Evolutionary conservation across 1,139 yeast species (phyloP).

Genomic region (Saccharomyces pastorianus): DNA sequence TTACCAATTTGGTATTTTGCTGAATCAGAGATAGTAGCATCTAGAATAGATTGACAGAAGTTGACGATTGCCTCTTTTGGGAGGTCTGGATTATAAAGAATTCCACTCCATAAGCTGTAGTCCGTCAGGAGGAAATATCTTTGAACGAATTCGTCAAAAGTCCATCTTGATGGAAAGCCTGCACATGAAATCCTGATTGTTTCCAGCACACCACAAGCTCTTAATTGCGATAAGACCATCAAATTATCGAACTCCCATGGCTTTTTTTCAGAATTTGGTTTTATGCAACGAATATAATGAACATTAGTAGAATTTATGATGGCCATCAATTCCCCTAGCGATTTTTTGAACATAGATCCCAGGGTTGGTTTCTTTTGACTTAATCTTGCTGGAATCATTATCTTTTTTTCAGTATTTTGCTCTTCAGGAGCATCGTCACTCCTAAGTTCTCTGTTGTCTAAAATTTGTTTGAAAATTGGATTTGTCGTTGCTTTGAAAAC

Average conservation of each 20-base stretch:
- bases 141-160: slow-evolving; percentile 86
- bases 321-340: slow-evolving; percentile 84
- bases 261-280: slow-evolving; percentile 86
- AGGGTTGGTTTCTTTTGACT: slow-evolving; percentile 81
- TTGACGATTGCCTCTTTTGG: slow-evolving; percentile 51
- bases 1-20: slow-evolving; percentile 77
- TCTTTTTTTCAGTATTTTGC: slow-evolving; percentile 29
- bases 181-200: slow-evolving; percentile 95
- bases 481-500: slow-evolving; percentile 67
- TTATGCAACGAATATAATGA: slow-evolving; percentile 94
- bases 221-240: slow-evolving; percentile 88
- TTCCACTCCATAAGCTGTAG: slow-evolving; percentile 59
- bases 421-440: slow-evolving; percentile 30
- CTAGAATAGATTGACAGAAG: slow-evolving; percentile 62
- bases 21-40: slow-evolving; percentile 50
- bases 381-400: slow-evolving; percentile 32
- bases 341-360: slow-evolving; percentile 88
- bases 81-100: slow-evolving; percentile 43
- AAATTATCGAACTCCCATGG: slow-evolving; percentile 96
- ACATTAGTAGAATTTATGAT: slow-evolving; percentile 92
- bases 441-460: slow-evolving; percentile 43
- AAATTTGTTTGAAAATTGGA: slow-evolving; percentile 52
- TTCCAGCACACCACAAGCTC: slow-evolving; percentile 98
- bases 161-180: slow-evolving; percentile 95
- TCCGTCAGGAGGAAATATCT: slow-evolving; percentile 78